Base-by-base conservation (phyloP, 2,329 filamentous ascomycete species). In the Phaeosphaeria sp. region DNA sequence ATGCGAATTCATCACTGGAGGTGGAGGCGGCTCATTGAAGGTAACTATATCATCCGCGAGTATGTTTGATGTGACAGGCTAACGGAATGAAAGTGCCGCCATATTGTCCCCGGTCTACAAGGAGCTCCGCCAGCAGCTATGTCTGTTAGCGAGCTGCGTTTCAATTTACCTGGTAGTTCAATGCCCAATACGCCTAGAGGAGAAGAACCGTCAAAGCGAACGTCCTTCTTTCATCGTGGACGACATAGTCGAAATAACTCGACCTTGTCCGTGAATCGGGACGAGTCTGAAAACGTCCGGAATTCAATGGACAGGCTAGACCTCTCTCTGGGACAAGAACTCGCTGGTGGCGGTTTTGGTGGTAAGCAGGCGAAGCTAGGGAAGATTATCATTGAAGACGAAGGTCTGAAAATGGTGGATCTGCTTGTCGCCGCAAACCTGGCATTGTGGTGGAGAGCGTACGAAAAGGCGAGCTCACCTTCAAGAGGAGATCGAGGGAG, bases 341-440 rank as follows among this genome's bases (percentile, higher is more conserved):
- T 86, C 55, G 93, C 93, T 0, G 94, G 94, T 1, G 94, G 94
- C 21, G 94, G 94, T 0, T 90, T 91, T 71, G 85, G 89, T 45
- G 94, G 94, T 0, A 93, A 91, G 75, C 87, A 91, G 69, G 93
- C 92, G 3, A 99, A 99, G 80, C 81, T 99, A 67, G 95, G 94
- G 0, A 99, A 98, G 78, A 80, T 99, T 51, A 92, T 98, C 51
- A 85, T 99, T 39, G 87, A 93, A 67, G 88, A 94, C 55, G 93
- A 96, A 69, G 95, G 95, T 0, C 79, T 96, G 64, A 96, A 96
- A 81, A 98, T 99, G 94, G 78, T 98, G 69, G 95, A 99, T 81
- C 77, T 99, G 57, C 82, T 96, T 0, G 92, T 99, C 20, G 92
- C 94, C 3, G 91, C 93, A 11, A 97, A 97, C 73, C 86, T 99